A percentile compares a stretch with the other conserved stretches of the same genome.
These are phyloP conservation scores for Aquanectria penicillioides DNA, from an alignment of 2,329 filamentous ascomycete species.

Conservation along the genomic window DNA sequence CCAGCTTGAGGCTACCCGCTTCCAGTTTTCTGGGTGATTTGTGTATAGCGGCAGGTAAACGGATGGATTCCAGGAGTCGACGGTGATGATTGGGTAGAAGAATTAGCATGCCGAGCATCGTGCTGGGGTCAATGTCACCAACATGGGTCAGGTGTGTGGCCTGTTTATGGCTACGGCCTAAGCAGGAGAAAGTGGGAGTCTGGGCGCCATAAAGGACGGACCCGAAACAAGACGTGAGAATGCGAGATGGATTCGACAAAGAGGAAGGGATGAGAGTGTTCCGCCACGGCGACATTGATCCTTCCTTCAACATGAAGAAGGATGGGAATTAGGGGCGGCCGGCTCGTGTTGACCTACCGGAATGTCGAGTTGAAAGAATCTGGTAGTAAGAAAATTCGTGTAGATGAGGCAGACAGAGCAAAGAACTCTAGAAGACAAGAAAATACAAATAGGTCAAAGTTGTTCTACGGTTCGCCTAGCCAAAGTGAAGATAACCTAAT, in stretches of 20 bases:
- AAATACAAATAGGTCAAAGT: neutral
- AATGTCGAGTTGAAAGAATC: neutral
- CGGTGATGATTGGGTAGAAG: conserved; percentile 15
- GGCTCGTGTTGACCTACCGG: conserved; percentile 1
- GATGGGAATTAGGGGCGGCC: neutral
- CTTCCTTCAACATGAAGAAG: neutral
- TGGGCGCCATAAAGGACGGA: neutral
- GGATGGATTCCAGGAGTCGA: conserved; percentile 7
- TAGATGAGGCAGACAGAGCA: neutral
- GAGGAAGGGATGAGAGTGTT: neutral
- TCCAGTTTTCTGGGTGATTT: conserved; percentile 73
- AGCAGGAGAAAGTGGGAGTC: neutral
- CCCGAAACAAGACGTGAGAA: neutral
- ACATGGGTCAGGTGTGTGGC: neutral
- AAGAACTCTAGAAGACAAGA: conserved; percentile 3
- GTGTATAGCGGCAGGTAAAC: neutral
- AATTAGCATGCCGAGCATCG: conserved; percentile 2
- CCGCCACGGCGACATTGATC: neutral
- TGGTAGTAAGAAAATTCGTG: neutral
- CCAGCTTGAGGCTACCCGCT: conserved; percentile 84
- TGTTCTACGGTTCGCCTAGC: too few species aligned
- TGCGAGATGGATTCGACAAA: neutral
- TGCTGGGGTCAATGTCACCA: neutral
- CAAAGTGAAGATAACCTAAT: neutral
- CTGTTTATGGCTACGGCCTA: neutral